Base-by-base conservation (phyloP, 192 early-diverging fungal species). In the Linnemannia elongata region DNA sequence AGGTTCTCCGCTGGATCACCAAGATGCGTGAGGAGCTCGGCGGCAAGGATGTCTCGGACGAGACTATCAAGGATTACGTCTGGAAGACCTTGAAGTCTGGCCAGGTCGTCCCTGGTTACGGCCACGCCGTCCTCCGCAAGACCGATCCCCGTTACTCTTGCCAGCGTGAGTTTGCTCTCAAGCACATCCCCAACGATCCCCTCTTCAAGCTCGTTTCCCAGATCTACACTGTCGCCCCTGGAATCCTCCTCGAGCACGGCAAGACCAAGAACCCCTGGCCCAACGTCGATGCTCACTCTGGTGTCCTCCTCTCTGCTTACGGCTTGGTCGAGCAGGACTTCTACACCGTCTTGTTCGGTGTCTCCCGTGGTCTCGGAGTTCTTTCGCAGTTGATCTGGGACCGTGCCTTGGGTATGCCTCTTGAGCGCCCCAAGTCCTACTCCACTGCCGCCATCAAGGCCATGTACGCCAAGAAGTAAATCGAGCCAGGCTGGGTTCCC, bases 231-330 rank as follows among this genome's bases (percentile, higher is more conserved):
- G 96, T 99, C 77, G 97, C 96, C 27, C 98, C 98, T 18, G 96
- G 95, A 75, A 96, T 99, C 70, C 92, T 99, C 55, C 97, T 95
- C 76, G 97, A 99, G 93, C 98, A 99, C 92, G 98, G 98, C 83
- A 99, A 99, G 95, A 99, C 97, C 94, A 99, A 98, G 96, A 99
- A 99, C 96, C 98, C 98, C 79, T 99, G 96, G 96, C 98, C 98
- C 90, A 99, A 99, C 90, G 98, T 99, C 55, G 98, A 99, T 89
- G 98, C 98, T 69, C 98, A 99, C 96, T 97, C 95, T 73, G 98
- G 98, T 90, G 97, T 98, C 83, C 94, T 99, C 30, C 93, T 99
- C 79, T 95, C 96, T 86, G 96, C 98, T 94, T 99, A 95, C 89
- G 97, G 97, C 75, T 93, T 99, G 84, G 95, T 95, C 68, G 97